Conservation (phyloP, 2,329 filamentous ascomycete species). For the Tothia fuscella region DNA sequence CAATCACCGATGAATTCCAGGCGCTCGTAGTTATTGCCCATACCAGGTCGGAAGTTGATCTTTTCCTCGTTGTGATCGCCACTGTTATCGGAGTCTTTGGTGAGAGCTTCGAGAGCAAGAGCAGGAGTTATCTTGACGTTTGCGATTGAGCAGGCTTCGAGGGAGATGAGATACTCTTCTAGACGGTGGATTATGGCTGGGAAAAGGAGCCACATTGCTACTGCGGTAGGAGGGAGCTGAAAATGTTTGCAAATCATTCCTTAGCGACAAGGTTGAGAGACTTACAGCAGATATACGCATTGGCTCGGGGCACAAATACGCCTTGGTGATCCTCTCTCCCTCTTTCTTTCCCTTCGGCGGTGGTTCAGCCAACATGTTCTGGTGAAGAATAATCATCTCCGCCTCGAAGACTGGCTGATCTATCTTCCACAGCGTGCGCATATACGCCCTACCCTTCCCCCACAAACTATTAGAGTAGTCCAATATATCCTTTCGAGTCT, state of each 20-base stretch:
- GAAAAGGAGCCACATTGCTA: slow-evolving; percentile 61
- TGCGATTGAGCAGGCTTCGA: slow-evolving; percentile 59
- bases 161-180: slow-evolving; percentile 67
- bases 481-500: slow-evolving; percentile 53
- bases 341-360: slow-evolving; percentile 33
- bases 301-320: slow-evolving; percentile 66
- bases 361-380: slow-evolving; percentile 68
- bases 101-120: slow-evolving; percentile 77
- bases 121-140: slow-evolving; percentile 51
- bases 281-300: slow-evolving; percentile 64
- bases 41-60: slow-evolving; percentile 66
- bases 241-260: slow-evolving; percentile 14
- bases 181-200: slow-evolving; percentile 77
- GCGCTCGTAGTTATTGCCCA: slow-evolving; percentile 91
- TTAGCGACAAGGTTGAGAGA: slow-evolving; percentile 13
- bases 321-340: slow-evolving; percentile 36
- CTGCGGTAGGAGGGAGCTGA: slow-evolving; percentile 57
- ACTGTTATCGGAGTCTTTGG: slow-evolving; percentile 80
- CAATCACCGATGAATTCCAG: slow-evolving; percentile 89
- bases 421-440: slow-evolving; percentile 38
- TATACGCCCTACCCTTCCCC: slow-evolving; percentile 28
- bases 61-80: slow-evolving; percentile 58
- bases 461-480: slow-evolving; percentile 75
- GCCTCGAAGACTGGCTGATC: slow-evolving; percentile 75
- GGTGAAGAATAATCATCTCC: slow-evolving; percentile 60